Conservation (phyloP, 768 basidiomycete species). For the Pisolithus tinctorius region DNA sequence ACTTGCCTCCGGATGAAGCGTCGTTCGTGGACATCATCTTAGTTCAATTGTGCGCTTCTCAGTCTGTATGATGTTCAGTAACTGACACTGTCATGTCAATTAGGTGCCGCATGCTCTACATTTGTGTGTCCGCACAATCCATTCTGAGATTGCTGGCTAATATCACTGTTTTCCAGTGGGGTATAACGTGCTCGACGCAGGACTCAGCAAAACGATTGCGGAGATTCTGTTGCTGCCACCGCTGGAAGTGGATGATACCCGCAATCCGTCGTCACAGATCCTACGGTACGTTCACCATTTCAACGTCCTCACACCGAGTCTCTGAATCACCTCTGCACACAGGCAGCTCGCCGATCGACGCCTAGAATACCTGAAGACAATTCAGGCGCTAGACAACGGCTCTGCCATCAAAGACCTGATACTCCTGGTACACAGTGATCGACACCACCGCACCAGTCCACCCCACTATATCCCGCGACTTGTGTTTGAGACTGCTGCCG, state of each 20-base stretch:
- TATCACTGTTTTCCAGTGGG: neutral
- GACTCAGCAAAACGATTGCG: neutral
- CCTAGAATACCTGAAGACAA: neutral
- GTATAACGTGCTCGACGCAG: neutral
- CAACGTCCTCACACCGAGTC: neutral
- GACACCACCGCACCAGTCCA: neutral
- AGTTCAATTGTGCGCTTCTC: neutral
- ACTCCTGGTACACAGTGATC: constrained; percentile 7
- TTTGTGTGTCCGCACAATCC: neutral
- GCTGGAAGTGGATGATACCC: neutral
- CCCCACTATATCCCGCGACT: neutral
- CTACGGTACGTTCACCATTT: neutral
- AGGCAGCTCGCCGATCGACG: neutral
- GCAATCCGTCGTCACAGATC: neutral
- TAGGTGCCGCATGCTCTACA: neutral
- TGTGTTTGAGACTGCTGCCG: neutral
- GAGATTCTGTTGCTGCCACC: neutral
- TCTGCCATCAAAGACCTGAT: constrained; percentile 7
- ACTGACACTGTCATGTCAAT: neutral
- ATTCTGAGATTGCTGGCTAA: neutral
- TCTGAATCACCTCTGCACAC: neutral
- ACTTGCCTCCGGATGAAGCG: neutral
- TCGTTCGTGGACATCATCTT: neutral
- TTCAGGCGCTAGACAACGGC: neutral
- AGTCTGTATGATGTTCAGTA: neutral